Evolutionary conservation across 2,329 filamentous ascomycete genomes (phyloP), one percentile per base, ranked within the genome.

Genomic region (Fusarium sulawesiense): DNA sequence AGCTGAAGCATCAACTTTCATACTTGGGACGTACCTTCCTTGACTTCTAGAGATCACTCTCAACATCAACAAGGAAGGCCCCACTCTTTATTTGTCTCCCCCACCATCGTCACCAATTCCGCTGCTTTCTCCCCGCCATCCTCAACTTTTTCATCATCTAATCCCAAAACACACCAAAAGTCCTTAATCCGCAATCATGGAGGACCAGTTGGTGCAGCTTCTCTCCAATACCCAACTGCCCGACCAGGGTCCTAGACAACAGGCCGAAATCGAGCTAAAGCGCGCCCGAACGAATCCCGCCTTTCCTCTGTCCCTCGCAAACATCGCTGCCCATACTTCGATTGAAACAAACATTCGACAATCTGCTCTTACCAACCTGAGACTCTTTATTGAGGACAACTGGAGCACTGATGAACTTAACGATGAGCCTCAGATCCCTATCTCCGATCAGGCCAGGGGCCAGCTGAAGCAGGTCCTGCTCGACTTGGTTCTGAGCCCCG

Each of bases 191-290:
- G 61, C 68, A 76, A 77, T 68, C 76, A 97, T 97, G 94, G 94
- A 97, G 87, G 91, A 97, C 83, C 91, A 97, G 85, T 89, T 99
- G 80, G 90, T 96, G 75, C 90, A 91, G 81, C 88, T 98, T 79
- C 90, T 99, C 71, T 89, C 91, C 76, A 93, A 94, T 81, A 97
- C 94, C 51, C 93, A 97, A 83, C 90, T 91, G 70, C 77, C 92
- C 65, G 88, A 90, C 63, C 91, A 95, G 79, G 89, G 83, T 58
- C 90, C 92, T 60, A 91, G 95, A 80, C 94, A 93, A 79, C 89
- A 92, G 79, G 96, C 96, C 74, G 96, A 99, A 83, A 86, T 91
- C 77, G 92, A 93, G 76, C 88, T 98, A 54, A 89, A 90, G 78
- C 88, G 88, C 70, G 88, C 92, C 70, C 91, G 92, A 78, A 80